Evolutionary conservation across 2,329 filamentous ascomycete species (phyloP).

Genomic region (Dendryphion nanum): DNA sequence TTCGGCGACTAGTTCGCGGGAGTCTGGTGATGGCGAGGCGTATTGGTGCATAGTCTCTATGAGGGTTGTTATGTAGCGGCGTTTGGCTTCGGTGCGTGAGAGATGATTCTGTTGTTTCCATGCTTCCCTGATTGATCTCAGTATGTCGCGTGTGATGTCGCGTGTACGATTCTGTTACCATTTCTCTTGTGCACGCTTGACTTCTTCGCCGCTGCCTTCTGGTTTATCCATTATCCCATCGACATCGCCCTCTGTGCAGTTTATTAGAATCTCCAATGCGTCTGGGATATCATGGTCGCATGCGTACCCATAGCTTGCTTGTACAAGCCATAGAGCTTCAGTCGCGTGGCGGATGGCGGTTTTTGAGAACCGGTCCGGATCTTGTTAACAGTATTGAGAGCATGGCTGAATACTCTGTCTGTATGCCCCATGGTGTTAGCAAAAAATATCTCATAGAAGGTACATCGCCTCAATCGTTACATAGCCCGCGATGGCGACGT

Average conservation of each 20-base stretch:
- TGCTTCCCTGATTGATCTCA: slow-evolving; percentile 64
- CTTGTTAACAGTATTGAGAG: slow-evolving; percentile 97
- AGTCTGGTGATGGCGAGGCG: slow-evolving; percentile 80
- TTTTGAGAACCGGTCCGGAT: slow-evolving; percentile 91
- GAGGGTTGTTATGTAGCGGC: slow-evolving; percentile 86
- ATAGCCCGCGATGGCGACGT: slow-evolving; percentile 17
- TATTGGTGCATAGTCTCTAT: slow-evolving; percentile 98
- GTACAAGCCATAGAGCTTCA: slow-evolving; percentile 95
- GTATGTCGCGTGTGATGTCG: slow-evolving; percentile 8
- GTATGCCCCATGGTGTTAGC: not conserved
- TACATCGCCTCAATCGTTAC: too few relatives aligned
- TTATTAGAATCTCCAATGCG: slow-evolving; percentile 10
- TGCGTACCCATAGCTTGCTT: slow-evolving; percentile 85
- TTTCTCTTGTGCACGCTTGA: slow-evolving; percentile 61
- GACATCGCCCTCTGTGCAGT: slow-evolving; percentile 75
- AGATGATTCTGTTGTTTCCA: slow-evolving; percentile 88
- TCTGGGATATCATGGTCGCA: not conserved
- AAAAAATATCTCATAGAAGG: too few relatives aligned
- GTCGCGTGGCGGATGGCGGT: slow-evolving; percentile 78
- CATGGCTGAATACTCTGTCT: slow-evolving; percentile 99
- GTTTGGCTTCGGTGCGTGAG: slow-evolving; percentile 87
- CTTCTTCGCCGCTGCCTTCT: slow-evolving; percentile 48
- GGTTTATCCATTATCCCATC: slow-evolving; percentile 91
- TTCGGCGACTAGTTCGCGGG: slow-evolving; percentile 82
- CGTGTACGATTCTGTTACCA: slow-evolving; percentile 51